Conservation (phyloP, 805 yeast genomes). For the Candida hispaniensis region DNA sequence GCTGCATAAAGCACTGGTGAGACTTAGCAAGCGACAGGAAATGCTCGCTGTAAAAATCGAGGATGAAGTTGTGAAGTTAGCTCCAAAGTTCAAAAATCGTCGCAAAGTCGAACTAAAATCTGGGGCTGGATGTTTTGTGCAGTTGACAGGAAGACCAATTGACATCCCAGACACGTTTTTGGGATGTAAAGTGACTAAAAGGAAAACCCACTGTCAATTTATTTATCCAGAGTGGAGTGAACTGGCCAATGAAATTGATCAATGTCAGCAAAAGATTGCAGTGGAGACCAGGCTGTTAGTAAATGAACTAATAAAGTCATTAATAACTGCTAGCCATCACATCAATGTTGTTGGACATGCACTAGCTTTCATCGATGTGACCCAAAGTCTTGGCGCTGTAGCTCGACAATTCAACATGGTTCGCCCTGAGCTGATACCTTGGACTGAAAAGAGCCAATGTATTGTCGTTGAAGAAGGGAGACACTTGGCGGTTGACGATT, state of each 20-base stretch:
- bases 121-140: slow-evolving; percentile 6
- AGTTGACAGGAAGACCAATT: slow-evolving; percentile 4
- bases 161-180: slow-evolving; percentile 10
- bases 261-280: slow-evolving; percentile 38
- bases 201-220: slow-evolving; percentile 25
- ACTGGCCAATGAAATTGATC: slow-evolving; percentile 41
- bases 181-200: slow-evolving; percentile 17
- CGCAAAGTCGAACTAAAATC: slow-evolving; percentile 8
- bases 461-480: slow-evolving; percentile 35
- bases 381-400: slow-evolving; percentile 59
- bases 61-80: slow-evolving; percentile 18
- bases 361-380: slow-evolving; percentile 60
- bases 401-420: slow-evolving; percentile 59
- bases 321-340: slow-evolving; percentile 35
- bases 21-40: slow-evolving; percentile 22
- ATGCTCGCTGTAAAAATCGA: slow-evolving; percentile 20
- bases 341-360: slow-evolving; percentile 42
- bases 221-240: slow-evolving; percentile 41
- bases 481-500: slow-evolving; percentile 79
- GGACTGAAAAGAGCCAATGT: not conserved
- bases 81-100: slow-evolving; percentile 1
- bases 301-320: slow-evolving; percentile 36
- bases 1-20: slow-evolving; percentile 25
- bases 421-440: slow-evolving; percentile 50
- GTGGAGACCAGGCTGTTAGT: slow-evolving; percentile 47